phyloP scores from a whole-genome alignment of 208 protist genomes.

The Naegleria fowleri region DNA sequence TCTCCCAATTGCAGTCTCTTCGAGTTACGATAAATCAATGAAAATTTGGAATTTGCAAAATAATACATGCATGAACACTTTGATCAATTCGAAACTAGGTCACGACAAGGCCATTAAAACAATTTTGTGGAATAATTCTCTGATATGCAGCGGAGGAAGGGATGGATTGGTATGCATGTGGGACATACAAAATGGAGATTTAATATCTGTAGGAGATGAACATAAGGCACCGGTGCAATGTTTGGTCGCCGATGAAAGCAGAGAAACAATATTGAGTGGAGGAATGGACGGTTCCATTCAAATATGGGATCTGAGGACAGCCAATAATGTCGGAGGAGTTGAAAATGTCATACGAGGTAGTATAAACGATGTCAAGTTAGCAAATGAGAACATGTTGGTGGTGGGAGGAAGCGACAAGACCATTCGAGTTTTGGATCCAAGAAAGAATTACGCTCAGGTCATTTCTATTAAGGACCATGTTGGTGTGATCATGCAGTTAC shows the following conservation, averaged over 20 bases:
- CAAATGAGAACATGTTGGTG: background rate
- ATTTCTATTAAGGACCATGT: background rate
- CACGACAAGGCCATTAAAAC: constrained; percentile 3
- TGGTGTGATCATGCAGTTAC: background rate
- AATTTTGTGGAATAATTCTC: constrained; percentile 17
- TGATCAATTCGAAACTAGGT: background rate
- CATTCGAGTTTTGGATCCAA: constrained; percentile 3
- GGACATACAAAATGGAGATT: background rate
- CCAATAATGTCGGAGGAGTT: background rate
- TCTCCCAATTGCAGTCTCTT: background rate
- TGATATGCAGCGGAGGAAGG: constrained; percentile 1
- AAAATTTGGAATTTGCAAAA: constrained; percentile 18
- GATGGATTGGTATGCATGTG: constrained; percentile 5
- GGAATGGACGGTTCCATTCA: background rate
- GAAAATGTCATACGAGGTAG: background rate
- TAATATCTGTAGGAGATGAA: background rate
- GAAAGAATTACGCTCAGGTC: background rate
- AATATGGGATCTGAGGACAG: constrained; percentile 5
- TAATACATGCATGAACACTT: background rate
- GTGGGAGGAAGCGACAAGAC: background rate
- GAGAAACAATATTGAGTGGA: background rate
- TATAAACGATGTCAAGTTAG: background rate
- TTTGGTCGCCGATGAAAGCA: background rate
- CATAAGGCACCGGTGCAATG: background rate
- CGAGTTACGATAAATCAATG: background rate